Conservation (phyloP, 768 basidiomycete species). For the Mycena albidolilacea region DNA sequence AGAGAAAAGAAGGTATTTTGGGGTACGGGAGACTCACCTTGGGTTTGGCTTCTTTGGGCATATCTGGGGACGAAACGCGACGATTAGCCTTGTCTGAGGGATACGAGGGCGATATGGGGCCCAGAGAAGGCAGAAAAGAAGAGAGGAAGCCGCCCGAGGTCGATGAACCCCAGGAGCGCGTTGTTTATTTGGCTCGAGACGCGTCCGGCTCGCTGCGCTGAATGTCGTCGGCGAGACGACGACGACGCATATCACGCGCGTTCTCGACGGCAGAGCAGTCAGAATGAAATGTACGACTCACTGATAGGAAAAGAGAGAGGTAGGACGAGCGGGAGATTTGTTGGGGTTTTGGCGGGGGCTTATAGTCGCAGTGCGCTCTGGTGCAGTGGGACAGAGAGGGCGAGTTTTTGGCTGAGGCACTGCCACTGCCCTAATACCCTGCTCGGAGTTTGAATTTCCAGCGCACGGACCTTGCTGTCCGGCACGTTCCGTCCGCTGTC, state of each 20-base stretch:
- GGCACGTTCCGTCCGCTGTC: neutral
- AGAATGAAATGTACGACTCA: constrained; percentile 35
- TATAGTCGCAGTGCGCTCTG: neutral
- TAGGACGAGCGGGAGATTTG: constrained; percentile 35
- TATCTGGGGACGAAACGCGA: constrained; percentile 57
- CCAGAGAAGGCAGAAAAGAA: constrained; percentile 27
- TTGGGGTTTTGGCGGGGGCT: constrained; percentile 24
- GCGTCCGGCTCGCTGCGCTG: constrained; percentile 42
- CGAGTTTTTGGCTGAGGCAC: neutral
- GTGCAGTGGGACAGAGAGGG: neutral
- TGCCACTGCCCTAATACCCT: neutral
- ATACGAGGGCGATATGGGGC: constrained; percentile 42
- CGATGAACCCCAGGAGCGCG: constrained; percentile 47
- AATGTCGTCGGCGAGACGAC: constrained; percentile 41
- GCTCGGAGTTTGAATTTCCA: neutral
- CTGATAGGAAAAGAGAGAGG: constrained; percentile 23
- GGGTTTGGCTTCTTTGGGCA: constrained; percentile 75
- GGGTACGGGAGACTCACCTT: constrained; percentile 58
- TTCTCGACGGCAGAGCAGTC: constrained; percentile 29
- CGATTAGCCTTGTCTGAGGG: constrained; percentile 40
- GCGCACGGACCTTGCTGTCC: neutral
- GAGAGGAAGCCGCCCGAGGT: constrained; percentile 37
- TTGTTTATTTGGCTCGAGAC: constrained; percentile 59
- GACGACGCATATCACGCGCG: constrained; percentile 40
- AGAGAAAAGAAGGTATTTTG: constrained; percentile 37